Evolutionary conservation across 73 alveolate species (phyloP).

Genomic region (Durusdinium trenchii): DNA sequence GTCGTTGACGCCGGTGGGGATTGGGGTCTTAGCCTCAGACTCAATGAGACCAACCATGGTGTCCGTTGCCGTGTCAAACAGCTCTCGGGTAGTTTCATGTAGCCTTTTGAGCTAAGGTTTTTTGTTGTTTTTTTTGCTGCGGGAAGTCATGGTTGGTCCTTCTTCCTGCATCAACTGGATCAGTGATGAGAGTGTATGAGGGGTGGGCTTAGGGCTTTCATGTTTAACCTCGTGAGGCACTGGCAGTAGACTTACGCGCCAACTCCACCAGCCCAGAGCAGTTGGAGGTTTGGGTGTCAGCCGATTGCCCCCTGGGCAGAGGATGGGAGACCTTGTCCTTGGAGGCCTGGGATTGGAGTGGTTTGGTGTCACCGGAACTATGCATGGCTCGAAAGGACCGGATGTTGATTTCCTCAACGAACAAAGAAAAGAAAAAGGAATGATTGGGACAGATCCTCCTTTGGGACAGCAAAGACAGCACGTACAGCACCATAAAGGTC

Average conservation of each 20-base stretch:
- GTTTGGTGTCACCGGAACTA: background rate
- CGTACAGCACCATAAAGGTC: background rate
- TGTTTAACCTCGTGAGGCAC: constrained; percentile 22
- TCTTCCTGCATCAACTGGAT: too few relatives aligned
- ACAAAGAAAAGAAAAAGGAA: background rate
- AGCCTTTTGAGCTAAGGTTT: background rate
- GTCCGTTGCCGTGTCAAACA: background rate
- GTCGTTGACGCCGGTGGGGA: constrained; percentile 43
- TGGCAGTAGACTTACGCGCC: constrained; percentile 64
- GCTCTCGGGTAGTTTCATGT: background rate
- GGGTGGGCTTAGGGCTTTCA: background rate
- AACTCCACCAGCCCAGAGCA: background rate
- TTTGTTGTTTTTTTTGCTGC: background rate
- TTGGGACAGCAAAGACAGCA: background rate
- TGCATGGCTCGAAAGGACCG: too few relatives aligned
- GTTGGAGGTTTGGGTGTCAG: constrained; percentile 55
- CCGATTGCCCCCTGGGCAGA: constrained; percentile 66
- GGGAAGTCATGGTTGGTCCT: too few relatives aligned
- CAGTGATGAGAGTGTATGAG: too few relatives aligned
- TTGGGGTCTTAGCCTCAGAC: constrained; percentile 33
- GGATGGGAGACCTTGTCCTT: constrained; percentile 58
- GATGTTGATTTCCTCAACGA: background rate
- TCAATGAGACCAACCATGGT: background rate
- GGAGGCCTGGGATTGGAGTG: background rate
- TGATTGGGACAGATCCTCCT: background rate